Conservation (phyloP, 495 filamentous ascomycete genomes). For the Hypoxylon lenormandii region DNA sequence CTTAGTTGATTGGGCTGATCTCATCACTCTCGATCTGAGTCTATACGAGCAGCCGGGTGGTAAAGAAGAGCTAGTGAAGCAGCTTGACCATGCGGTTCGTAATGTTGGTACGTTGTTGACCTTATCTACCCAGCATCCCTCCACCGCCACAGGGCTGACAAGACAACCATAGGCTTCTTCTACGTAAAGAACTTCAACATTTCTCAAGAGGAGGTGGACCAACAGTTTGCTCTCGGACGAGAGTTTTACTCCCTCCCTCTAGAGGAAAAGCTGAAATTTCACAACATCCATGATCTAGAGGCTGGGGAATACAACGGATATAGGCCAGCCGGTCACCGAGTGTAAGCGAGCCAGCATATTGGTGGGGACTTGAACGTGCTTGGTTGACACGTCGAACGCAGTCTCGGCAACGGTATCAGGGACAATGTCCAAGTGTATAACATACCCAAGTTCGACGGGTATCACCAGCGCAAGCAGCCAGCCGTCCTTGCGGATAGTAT, state of each 20-base stretch:
- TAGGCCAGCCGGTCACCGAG: slow-evolving; percentile 59
- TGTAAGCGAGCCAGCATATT: slow-evolving; percentile 47
- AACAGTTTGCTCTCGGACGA: slow-evolving; percentile 69
- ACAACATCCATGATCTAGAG: slow-evolving; percentile 51
- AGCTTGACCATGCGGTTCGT: slow-evolving; percentile 68
- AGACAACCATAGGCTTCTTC: slow-evolving; percentile 59
- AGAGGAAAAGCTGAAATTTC: slow-evolving; percentile 58
- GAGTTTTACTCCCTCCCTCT: slow-evolving; percentile 67
- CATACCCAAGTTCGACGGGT: slow-evolving; percentile 63
- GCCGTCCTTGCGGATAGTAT: slow-evolving; percentile 50
- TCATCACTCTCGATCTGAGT: slow-evolving; percentile 67
- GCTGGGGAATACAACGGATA: slow-evolving; percentile 54
- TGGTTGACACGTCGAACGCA: slow-evolving; percentile 19
- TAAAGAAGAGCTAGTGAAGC: slow-evolving; percentile 66
- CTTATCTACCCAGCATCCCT: background rate
- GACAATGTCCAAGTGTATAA: slow-evolving; percentile 68
- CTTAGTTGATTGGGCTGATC: slow-evolving; percentile 67
- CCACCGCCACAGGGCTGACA: background rate
- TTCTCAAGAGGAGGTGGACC: slow-evolving; percentile 68
- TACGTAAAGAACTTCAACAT: slow-evolving; percentile 72
- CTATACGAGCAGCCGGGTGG: slow-evolving; percentile 65
- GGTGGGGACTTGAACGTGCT: background rate
- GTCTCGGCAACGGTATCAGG: slow-evolving; percentile 59
- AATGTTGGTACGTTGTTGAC: slow-evolving; percentile 59
- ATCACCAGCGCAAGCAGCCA: slow-evolving; percentile 58